These are phyloP conservation scores for Lipomyces oligophaga DNA, from an alignment of 805 yeast species.

Conservation along the genomic window DNA sequence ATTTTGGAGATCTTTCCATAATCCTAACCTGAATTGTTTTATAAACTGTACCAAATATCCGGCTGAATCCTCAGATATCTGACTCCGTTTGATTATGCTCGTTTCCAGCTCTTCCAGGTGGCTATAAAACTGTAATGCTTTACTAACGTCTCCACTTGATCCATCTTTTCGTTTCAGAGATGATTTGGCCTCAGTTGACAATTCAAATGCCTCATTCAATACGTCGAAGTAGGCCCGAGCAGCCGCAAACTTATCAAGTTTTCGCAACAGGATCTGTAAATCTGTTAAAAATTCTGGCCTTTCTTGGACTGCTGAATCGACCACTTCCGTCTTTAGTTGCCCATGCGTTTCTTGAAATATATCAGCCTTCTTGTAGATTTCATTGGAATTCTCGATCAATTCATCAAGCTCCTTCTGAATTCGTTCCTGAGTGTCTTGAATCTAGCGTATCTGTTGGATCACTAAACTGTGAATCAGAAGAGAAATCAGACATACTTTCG, in stretches of 20 bases:
- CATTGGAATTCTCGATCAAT: slow-evolving; percentile 7
- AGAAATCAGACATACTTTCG: slow-evolving; percentile 5
- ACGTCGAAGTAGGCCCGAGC: slow-evolving; percentile 13
- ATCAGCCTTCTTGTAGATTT: slow-evolving; percentile 1
- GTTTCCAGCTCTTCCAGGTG: slow-evolving; percentile 6
- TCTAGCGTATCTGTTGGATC: slow-evolving; percentile 4
- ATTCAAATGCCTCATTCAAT: slow-evolving; percentile 3
- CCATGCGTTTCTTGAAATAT: slow-evolving; percentile 1
- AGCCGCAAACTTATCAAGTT: slow-evolving; percentile 11
- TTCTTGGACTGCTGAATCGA: slow-evolving; percentile 3
- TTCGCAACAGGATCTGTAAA: slow-evolving; percentile 2
- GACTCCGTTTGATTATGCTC: slow-evolving; percentile 3
- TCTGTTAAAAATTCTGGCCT: slow-evolving; percentile 11
- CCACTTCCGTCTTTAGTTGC: slow-evolving; percentile 6
- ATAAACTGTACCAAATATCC: slow-evolving; percentile 13
- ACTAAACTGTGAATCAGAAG: neutral
- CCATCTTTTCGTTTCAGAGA: neutral
- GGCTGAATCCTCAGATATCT: slow-evolving; percentile 18
- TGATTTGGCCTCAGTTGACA: slow-evolving; percentile 8
- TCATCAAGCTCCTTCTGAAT: slow-evolving; percentile 9
- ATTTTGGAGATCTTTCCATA: slow-evolving; percentile 15
- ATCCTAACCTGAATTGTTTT: neutral
- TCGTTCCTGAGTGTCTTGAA: slow-evolving; percentile 4
- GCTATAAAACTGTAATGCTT: neutral
- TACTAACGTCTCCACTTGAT: neutral